Conservation (phyloP, 441 rosid genomes). For the Gossypium schwendimanii region DNA sequence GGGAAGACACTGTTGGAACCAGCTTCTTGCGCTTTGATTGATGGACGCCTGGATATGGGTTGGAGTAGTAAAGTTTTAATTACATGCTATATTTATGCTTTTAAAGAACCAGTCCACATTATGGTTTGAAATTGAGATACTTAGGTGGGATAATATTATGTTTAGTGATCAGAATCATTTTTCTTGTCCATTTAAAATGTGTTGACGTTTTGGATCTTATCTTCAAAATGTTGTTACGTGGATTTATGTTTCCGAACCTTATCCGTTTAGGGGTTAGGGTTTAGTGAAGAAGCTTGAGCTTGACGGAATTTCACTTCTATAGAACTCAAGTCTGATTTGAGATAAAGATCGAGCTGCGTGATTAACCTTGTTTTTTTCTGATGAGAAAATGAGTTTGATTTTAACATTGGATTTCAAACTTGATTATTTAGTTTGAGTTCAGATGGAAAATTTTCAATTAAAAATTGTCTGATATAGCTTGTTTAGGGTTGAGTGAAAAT, state of each 20-base stretch:
- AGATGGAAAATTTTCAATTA: no score
- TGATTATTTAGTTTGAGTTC: no score
- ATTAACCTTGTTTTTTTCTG: no score
- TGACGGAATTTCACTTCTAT: no score
- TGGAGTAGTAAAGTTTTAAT: not conserved
- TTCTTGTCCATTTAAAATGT: not conserved
- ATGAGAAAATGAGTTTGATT: no score
- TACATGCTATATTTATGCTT: not conserved
- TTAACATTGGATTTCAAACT: no score
- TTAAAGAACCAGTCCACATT: not conserved
- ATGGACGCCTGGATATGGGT: not conserved
- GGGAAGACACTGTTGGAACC: not conserved
- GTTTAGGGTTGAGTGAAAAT: no score
- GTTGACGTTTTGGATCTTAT: not conserved
- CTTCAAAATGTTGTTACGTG: not conserved
- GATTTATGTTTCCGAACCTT: not conserved
- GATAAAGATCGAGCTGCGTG: no score
- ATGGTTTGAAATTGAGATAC: not conserved
- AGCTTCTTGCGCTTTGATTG: not conserved
- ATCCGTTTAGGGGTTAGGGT: not conserved
- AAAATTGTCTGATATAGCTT: no score
- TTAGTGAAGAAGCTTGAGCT: no score
- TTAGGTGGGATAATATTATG: not conserved
- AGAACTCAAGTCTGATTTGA: no score
- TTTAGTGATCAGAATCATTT: not conserved